These are phyloP conservation scores for Cyclostephanos tholiformis DNA, from an alignment of 108 stramenopile species.

Conservation along the genomic window DNA sequence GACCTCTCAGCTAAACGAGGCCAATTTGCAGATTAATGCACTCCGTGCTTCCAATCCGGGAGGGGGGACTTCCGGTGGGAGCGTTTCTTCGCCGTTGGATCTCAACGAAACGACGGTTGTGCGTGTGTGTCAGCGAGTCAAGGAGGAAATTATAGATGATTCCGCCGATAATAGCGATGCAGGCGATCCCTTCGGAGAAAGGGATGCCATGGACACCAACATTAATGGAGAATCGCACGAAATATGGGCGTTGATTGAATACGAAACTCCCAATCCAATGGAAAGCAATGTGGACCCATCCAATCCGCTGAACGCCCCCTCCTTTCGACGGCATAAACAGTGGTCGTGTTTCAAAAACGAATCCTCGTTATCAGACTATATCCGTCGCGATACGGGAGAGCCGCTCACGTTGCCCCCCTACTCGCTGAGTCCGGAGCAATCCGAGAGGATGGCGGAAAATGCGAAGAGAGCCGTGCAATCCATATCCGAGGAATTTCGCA, in stretches of 20 bases:
- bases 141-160: constrained; percentile 39
- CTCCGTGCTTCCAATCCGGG: constrained; percentile 17
- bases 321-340: constrained; percentile 49
- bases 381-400: constrained; percentile 87
- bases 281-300: constrained; percentile 22
- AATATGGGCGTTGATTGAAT: constrained; percentile 85
- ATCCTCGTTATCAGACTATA: constrained; percentile 72
- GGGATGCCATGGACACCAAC: constrained; percentile 32
- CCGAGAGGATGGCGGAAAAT: constrained; percentile 59
- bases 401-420: constrained; percentile 77
- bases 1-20: constrained; percentile 29
- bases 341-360: constrained; percentile 82
- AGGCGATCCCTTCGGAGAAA: constrained; percentile 27
- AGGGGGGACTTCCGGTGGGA: constrained; percentile 6
- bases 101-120: constrained; percentile 54
- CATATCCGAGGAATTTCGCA: constrained; percentile 84
- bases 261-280: constrained; percentile 55
- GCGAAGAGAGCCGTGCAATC: constrained; percentile 62
- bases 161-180: constrained; percentile 12
- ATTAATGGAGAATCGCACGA: constrained; percentile 48
- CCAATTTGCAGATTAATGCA: constrained; percentile 41
- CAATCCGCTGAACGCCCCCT: constrained; percentile 34
- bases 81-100: constrained; percentile 16
- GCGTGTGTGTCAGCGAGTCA: constrained; percentile 75
- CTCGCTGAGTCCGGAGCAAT: constrained; percentile 83